Conservation (phyloP, 2,329 filamentous ascomycete species). For the Xenoacremonium recifei region DNA sequence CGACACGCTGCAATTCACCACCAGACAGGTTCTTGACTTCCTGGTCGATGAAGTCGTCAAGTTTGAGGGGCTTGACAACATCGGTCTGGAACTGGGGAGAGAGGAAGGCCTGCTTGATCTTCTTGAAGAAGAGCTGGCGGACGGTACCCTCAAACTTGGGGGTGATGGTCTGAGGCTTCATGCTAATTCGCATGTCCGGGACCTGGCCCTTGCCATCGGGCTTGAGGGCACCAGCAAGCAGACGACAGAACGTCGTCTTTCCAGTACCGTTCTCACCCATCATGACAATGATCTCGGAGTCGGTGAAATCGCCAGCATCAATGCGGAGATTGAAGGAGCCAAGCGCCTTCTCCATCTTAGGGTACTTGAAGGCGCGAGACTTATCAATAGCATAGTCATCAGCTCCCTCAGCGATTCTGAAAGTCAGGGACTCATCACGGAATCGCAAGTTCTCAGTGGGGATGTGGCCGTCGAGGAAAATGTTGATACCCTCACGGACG, state of each 20-base stretch:
- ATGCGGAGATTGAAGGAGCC: slow-evolving; percentile 84
- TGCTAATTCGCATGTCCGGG: slow-evolving; percentile 94
- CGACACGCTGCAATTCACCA: slow-evolving; percentile 98
- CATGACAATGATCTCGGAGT: slow-evolving; percentile 99
- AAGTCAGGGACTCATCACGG: slow-evolving; percentile 93
- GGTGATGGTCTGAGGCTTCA: slow-evolving; percentile 99
- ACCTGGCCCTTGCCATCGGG: slow-evolving; percentile 78
- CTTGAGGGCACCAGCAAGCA: slow-evolving; percentile 90
- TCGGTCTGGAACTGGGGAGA: slow-evolving; percentile 99
- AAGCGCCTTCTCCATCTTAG: slow-evolving; percentile 88
- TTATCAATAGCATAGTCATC: slow-evolving; percentile 88
- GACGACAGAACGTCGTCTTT: slow-evolving; percentile 97
- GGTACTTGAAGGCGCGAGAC: slow-evolving; percentile 82
- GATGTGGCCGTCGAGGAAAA: slow-evolving; percentile 97
- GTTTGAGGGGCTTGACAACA: slow-evolving; percentile 98
- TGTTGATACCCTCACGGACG: slow-evolving; percentile 98
- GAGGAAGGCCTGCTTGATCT: slow-evolving; percentile 95
- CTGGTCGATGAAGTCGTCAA: slow-evolving; percentile 99
- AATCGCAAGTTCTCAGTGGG: slow-evolving; percentile 98
- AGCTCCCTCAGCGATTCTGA: slow-evolving; percentile 85
- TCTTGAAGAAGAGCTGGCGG: slow-evolving; percentile 98
- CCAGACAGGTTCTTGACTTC: slow-evolving; percentile 98
- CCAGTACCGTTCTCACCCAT: slow-evolving; percentile 99
- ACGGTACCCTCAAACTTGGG: slow-evolving; percentile 98
- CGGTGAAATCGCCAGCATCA: slow-evolving; percentile 84